Base-by-base conservation (phyloP, 345 rosid genomes). In the Cochlearia excelsa region DNA sequence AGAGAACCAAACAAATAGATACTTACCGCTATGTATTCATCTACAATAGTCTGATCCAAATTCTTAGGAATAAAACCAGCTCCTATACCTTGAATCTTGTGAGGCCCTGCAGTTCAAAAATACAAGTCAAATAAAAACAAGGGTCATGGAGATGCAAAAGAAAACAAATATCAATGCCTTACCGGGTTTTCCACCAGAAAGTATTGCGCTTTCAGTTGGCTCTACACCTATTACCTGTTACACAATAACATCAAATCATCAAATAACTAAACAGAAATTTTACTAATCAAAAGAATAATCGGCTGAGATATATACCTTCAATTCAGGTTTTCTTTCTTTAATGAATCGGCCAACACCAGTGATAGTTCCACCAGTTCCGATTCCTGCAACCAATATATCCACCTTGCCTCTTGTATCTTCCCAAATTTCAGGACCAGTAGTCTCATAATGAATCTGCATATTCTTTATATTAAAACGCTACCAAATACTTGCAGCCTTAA, bases 71-170 rank as follows among this genome's bases (percentile, higher is more conserved):
- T 72, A 75, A 93, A 93, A 57, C 99, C 99, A 49, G 99, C 99
- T 76, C 99, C 99, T 59, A 93, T 93, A 69, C 99, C 99, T 77
- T 93, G 97, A 82, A 93, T 93, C 78, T 93, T 88, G 85, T 93
- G 99, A 69, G 97, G 99, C 56, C 99, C 99, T 93, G 80, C 54
- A 75, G 49, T 61, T 68, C 43, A 38, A 47, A 16, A 37, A 64
- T 2, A 58, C 45, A 31, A 31, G 38, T 30, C 9, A 30, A 37
- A 30, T 42, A 11, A 50, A 42, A 56, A 0, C 9, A 39, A 63
- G 4, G 1, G 3, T 46, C 3, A 27, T 4, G n/a, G 51, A 57
- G 66, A 64, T 57, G 16, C 27, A 51, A 16, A 16, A 58, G 23
- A 26, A 26, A 26, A 28, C 26, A 6, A 71, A 30, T 16, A 42